Conservation (phyloP, 2,329 filamentous ascomycete genomes). For the Penicillium sp. region DNA sequence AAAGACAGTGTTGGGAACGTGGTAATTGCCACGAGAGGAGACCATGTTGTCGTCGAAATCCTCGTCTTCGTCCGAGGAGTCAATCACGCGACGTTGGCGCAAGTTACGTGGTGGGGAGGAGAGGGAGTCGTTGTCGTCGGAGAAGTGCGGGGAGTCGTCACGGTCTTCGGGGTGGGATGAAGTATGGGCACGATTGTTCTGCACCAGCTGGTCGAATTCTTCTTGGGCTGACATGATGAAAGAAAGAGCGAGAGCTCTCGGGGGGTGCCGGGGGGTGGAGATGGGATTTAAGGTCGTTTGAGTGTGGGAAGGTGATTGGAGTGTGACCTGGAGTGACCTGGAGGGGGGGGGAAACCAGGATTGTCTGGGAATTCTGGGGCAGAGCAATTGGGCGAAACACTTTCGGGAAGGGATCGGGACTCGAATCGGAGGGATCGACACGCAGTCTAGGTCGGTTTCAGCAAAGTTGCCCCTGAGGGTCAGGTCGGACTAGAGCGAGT, state of each 20-base stretch:
- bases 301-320: not conserved
- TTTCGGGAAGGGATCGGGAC: not conserved
- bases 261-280: constrained; percentile 15
- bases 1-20: constrained; percentile 53
- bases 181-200: constrained; percentile 43
- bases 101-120: constrained; percentile 31
- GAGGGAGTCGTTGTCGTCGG: constrained; percentile 32
- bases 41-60: constrained; percentile 42
- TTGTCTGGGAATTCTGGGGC: constrained; percentile 7
- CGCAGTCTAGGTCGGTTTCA: not conserved
- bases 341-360: not conserved
- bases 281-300: constrained; percentile 22
- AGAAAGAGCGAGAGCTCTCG: constrained; percentile 20
- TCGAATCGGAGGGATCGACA: constrained; percentile 6
- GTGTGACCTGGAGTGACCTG: not conserved
- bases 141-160: constrained; percentile 34
- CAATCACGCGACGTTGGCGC: constrained; percentile 23
- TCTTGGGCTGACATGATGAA: constrained; percentile 55
- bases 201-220: constrained; percentile 54
- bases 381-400: constrained; percentile 3
- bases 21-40: constrained; percentile 47
- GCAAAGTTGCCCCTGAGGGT: constrained; percentile 20
- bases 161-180: constrained; percentile 53
- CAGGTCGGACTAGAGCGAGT: constrained; percentile 5
- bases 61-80: constrained; percentile 46